These are phyloP conservation scores for Spergularia azorica DNA, from an alignment of 179 eudicot species.

Conservation along the genomic window DNA sequence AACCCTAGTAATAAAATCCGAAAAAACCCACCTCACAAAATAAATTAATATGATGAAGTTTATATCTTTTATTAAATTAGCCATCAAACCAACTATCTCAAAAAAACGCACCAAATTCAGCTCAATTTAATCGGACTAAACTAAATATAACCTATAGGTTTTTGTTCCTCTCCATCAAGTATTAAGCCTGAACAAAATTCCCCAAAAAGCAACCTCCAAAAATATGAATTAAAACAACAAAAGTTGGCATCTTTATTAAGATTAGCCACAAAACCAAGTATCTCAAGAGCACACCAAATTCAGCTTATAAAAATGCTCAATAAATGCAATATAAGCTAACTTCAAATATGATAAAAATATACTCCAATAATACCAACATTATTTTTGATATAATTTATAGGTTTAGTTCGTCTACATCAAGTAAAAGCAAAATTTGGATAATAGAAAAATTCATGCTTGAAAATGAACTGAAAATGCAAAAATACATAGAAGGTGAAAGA, in stretches of 20 bases:
- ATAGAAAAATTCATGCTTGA: not conserved
- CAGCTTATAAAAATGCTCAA: not conserved
- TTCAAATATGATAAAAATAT: not conserved
- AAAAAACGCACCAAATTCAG: conserved; percentile 2
- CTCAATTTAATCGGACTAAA: not conserved
- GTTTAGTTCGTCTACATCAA: not conserved
- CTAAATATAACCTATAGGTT: no score
- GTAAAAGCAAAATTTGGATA: not conserved
- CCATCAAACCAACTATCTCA: not conserved
- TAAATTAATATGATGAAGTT: not conserved
- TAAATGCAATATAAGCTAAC: not conserved
- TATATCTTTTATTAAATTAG: not conserved
- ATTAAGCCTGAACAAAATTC: no score
- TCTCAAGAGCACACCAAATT: no score
- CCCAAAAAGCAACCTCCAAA: no score
- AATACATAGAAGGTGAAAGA: not conserved
- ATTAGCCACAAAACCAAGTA: no score
- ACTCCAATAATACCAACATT: not conserved
- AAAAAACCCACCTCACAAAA: not conserved
- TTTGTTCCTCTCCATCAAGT: no score
- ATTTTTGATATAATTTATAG: no score
- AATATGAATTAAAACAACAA: no score
- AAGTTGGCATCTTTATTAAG: no score
- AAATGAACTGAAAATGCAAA: not conserved
- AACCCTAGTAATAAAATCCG: conserved; percentile 10